A percentile compares a stretch with the other conserved stretches of the same genome.
Evolutionary conservation across 805 yeast species (phyloP).

Genomic region (Saturnispora halmiae): DNA sequence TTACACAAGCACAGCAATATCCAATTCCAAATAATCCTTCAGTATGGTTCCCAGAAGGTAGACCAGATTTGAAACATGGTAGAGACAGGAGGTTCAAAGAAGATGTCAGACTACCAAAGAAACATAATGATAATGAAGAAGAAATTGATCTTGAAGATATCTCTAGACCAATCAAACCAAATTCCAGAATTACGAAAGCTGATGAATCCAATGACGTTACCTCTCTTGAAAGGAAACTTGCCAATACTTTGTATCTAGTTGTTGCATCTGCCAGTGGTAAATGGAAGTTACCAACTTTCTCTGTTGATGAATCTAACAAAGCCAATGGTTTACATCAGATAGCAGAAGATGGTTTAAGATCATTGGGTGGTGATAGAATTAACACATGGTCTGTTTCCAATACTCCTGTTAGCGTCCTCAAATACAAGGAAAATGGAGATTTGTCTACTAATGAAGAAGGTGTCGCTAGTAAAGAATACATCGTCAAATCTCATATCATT

Average conservation of each 20-base stretch:
- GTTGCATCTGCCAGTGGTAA: slow-evolving; percentile 35
- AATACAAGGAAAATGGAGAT: slow-evolving; percentile 28
- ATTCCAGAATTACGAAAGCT: slow-evolving; percentile 68
- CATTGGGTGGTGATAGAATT: slow-evolving; percentile 63
- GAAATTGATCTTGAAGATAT: slow-evolving; percentile 41
- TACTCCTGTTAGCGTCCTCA: slow-evolving; percentile 69
- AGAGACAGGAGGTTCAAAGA: slow-evolving; percentile 85
- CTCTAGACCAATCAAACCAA: slow-evolving; percentile 58
- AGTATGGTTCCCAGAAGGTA: slow-evolving; percentile 72
- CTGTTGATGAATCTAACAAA: slow-evolving; percentile 20
- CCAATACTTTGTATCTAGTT: slow-evolving; percentile 70
- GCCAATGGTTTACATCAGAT: slow-evolving; percentile 52
- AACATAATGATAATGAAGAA: slow-evolving; percentile 29
- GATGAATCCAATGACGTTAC: slow-evolving; percentile 53
- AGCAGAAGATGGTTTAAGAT: slow-evolving; percentile 67
- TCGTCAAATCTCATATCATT: slow-evolving; percentile 79
- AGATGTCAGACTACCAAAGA: slow-evolving; percentile 56
- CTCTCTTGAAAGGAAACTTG: slow-evolving; percentile 70
- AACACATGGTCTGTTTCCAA: slow-evolving; percentile 89
- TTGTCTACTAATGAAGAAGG: slow-evolving; percentile 14
- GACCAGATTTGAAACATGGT: slow-evolving; percentile 77
- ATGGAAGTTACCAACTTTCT: slow-evolving; percentile 81
- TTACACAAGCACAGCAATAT: slow-evolving; percentile 61
- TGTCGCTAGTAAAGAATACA: slow-evolving; percentile 44
- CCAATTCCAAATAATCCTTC: slow-evolving; percentile 67